A percentile compares a stretch with the other conserved stretches of the same genome.
phyloP scores from a whole-genome alignment of 2,329 filamentous ascomycete species.

The Monilinia laxa region DNA sequence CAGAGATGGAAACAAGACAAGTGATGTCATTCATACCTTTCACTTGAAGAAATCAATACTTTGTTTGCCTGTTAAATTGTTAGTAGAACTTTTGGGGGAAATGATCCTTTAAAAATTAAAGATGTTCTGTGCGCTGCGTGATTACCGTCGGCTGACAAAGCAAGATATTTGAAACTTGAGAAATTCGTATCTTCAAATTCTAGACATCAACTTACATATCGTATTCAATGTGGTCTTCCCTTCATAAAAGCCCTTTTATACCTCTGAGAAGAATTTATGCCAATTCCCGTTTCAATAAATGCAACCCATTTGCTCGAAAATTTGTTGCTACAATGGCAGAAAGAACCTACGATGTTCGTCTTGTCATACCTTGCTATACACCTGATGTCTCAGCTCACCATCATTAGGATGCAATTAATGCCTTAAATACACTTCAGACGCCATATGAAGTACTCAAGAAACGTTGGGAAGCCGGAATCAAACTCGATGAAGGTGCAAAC shows the following conservation, averaged over 20 bases:
- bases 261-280: neutral
- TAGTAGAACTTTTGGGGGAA: too few relatives aligned
- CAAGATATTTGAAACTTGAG: neutral
- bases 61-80: too few relatives aligned
- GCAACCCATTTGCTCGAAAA: neutral
- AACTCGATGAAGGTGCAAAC: constrained; percentile 68
- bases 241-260: neutral
- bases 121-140: neutral
- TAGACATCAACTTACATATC: neutral
- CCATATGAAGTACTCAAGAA: constrained; percentile 80
- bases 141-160: constrained; percentile 4
- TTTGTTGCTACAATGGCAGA: constrained; percentile 18
- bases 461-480: constrained; percentile 70
- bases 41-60: too few relatives aligned
- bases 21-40: too few relatives aligned
- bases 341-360: constrained; percentile 30
- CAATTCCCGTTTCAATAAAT: neutral
- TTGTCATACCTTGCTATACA: neutral
- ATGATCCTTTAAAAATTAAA: too few relatives aligned
- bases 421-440: constrained; percentile 87
- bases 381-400: constrained; percentile 20
- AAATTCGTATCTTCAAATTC: neutral
- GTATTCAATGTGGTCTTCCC: constrained; percentile 7
- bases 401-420: constrained; percentile 74
- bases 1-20: too few relatives aligned